phyloP scores from a whole-genome alignment of 495 filamentous ascomycete species.

The Talaromyces proteolyticus region DNA sequence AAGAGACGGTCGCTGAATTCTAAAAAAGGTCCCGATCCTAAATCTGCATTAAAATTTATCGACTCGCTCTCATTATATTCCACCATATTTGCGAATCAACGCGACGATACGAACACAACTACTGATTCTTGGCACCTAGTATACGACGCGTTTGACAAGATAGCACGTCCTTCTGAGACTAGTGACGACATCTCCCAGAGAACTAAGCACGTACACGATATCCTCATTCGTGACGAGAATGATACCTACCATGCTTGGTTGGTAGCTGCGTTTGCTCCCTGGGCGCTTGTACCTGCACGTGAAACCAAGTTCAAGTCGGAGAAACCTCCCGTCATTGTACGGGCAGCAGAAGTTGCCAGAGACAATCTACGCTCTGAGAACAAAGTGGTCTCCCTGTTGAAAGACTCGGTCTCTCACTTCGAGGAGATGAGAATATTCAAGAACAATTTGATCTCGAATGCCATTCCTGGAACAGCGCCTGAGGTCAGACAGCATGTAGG shows the following conservation, averaged over 20 bases:
- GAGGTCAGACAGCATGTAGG: constrained; percentile 54
- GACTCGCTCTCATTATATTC: constrained; percentile 69
- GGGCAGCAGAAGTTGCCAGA: constrained; percentile 51
- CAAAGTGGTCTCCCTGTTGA: constrained; percentile 61
- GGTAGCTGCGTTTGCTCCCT: constrained; percentile 69
- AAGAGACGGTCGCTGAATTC: not conserved
- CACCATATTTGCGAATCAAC: constrained; percentile 62
- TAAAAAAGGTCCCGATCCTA: constrained; percentile 61
- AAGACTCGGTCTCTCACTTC: constrained; percentile 52
- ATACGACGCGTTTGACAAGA: constrained; percentile 28
- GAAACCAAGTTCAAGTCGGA: constrained; percentile 37
- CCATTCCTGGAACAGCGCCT: constrained; percentile 23
- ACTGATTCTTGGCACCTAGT: constrained; percentile 32
- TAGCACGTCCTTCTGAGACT: constrained; percentile 2
- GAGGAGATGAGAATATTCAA: constrained; percentile 56
- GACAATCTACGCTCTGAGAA: constrained; percentile 79
- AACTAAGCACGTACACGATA: constrained; percentile 25
- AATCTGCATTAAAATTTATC: constrained; percentile 62
- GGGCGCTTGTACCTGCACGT: constrained; percentile 51
- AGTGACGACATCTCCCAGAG: constrained; percentile 6
- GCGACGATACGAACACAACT: constrained; percentile 41
- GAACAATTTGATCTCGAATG: constrained; percentile 25
- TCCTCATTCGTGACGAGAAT: constrained; percentile 53
- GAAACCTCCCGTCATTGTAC: constrained; percentile 31
- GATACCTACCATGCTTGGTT: constrained; percentile 69